A percentile compares a stretch with the other conserved stretches of the same genome.
Conservation (phyloP, 2,329 filamentous ascomycete genomes). For the Fusarium xylarioides region DNA sequence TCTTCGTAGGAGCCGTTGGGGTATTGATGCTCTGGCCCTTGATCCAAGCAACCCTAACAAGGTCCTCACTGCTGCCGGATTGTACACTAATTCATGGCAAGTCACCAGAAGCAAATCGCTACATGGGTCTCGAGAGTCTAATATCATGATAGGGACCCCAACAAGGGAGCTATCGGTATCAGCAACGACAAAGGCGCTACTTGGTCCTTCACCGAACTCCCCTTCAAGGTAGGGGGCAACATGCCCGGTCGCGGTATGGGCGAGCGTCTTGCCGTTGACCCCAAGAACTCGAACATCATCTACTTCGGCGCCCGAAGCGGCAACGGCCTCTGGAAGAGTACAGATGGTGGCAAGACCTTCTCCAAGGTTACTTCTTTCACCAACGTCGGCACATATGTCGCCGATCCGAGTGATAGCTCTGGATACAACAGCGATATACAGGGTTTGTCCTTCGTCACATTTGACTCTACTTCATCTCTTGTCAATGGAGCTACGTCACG, state of each 20-base stretch:
- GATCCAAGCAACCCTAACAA: constrained; percentile 62
- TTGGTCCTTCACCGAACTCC: constrained; percentile 58
- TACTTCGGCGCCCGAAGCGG: constrained; percentile 68
- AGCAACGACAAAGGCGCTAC: constrained; percentile 64
- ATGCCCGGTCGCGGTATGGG: constrained; percentile 69
- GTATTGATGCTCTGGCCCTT: constrained; percentile 64
- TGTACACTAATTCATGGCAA: constrained; percentile 65
- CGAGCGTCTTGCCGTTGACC: constrained; percentile 67
- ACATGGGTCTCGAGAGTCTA: background rate
- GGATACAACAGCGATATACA: constrained; percentile 57
- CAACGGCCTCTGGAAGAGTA: constrained; percentile 67
- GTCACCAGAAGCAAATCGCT: fast-evolving
- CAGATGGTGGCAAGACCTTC: constrained; percentile 64
- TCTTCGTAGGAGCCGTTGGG: constrained; percentile 61
- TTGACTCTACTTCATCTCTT: constrained; percentile 60
- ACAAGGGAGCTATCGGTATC: constrained; percentile 62
- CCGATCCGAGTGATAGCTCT: constrained; percentile 55
- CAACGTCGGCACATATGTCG: constrained; percentile 58
- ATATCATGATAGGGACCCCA: constrained; percentile 55
- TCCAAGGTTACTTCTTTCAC: constrained; percentile 61
- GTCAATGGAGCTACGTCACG: constrained; percentile 60
- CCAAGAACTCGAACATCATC: constrained; percentile 63
- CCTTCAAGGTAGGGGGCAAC: constrained; percentile 70
- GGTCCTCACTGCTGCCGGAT: constrained; percentile 63
- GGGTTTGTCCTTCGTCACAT: constrained; percentile 63